Conservation (phyloP, 1,139 yeast genomes). For the Sugiyamaella xylanicola region DNA sequence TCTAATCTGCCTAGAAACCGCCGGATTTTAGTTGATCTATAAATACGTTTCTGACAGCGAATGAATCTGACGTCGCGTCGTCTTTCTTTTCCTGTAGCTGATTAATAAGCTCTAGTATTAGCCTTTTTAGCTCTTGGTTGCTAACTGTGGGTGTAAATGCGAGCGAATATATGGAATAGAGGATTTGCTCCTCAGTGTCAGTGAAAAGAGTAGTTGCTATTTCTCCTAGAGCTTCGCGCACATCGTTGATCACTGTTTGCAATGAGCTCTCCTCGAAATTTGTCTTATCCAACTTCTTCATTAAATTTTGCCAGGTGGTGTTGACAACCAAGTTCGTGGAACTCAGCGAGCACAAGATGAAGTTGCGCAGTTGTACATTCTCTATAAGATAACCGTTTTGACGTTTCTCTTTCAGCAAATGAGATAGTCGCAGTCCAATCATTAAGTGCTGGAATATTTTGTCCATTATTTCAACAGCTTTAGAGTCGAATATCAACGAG, state of each 20-base stretch:
- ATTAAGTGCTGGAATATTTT: constrained; percentile 27
- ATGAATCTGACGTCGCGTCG: neutral
- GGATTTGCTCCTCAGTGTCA: neutral
- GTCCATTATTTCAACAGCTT: constrained; percentile 20
- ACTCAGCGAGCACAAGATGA: constrained; percentile 19
- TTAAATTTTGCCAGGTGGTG: constrained; percentile 9
- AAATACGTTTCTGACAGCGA: neutral
- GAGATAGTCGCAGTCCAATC: constrained; percentile 23
- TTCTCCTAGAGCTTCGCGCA: constrained; percentile 5
- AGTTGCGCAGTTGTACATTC: constrained; percentile 22
- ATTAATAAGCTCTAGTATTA: constrained; percentile 1
- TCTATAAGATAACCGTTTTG: neutral
- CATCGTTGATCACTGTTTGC: neutral
- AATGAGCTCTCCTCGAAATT: constrained; percentile 9
- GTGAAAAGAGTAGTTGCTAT: neutral
- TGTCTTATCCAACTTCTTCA: constrained; percentile 10
- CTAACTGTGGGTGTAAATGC: neutral
- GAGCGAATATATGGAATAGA: constrained; percentile 1
- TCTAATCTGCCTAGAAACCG: too few relatives aligned
- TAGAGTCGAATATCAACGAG: constrained; percentile 23
- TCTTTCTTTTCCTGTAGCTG: neutral
- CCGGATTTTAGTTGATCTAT: constrained; percentile 4
- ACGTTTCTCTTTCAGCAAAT: constrained; percentile 21
- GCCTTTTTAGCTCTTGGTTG: neutral
- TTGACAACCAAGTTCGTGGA: constrained; percentile 10